Percentiles rank a stretch among this genome's conserved stretches.
Evolutionary conservation across 306 rosid species (phyloP).

Genomic region (Cicer arietinum): DNA sequence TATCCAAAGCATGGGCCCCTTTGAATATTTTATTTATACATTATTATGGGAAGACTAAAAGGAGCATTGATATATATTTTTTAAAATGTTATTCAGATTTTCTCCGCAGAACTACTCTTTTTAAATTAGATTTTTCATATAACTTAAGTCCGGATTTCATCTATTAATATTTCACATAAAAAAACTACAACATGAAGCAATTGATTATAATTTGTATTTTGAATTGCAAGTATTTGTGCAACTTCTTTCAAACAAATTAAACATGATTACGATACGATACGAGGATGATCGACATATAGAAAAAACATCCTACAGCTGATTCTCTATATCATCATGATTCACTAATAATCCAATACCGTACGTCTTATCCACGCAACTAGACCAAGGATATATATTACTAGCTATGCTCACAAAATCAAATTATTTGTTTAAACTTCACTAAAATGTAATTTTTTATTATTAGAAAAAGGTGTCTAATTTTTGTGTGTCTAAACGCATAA

Average conservation of each 20-base stretch:
- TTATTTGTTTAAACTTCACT: no score
- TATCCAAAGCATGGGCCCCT: conserved; percentile 33
- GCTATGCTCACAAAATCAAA: no score
- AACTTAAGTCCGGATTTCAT: neutral
- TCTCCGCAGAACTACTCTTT: no score
- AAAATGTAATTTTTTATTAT: neutral
- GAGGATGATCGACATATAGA: neutral
- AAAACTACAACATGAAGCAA: no score
- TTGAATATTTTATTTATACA: neutral
- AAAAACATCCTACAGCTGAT: neutral
- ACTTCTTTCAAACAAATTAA: neutral
- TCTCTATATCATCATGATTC: neutral
- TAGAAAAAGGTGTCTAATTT: no score
- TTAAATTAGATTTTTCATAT: neutral
- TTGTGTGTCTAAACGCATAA: no score
- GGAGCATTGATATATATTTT: neutral
- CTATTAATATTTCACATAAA: neutral
- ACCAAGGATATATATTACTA: neutral
- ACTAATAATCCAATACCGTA: neutral
- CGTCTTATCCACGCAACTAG: neutral
- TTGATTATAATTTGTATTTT: neutral
- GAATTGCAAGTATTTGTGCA: no score
- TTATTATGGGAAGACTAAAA: conserved; percentile 4
- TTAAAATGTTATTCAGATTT: neutral
- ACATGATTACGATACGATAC: neutral